Evolutionary conservation across 495 filamentous ascomycete genomes (phyloP).

Genomic region (Chaetomium fimeti): DNA sequence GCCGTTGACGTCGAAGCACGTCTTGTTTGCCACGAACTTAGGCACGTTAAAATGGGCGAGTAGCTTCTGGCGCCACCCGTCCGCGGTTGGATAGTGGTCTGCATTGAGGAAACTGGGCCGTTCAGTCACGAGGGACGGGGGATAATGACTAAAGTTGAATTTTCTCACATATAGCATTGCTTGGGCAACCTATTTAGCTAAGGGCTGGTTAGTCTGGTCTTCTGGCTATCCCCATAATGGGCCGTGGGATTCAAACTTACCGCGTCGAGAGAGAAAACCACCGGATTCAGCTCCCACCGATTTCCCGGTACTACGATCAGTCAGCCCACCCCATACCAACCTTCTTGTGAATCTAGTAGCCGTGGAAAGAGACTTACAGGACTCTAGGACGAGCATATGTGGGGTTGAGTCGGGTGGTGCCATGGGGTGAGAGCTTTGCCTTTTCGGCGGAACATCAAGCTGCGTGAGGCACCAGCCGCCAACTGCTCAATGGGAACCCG

Average conservation of each 20-base stretch:
- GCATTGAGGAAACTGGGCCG: conserved; percentile 25
- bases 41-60: conserved; percentile 30
- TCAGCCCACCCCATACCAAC: not conserved
- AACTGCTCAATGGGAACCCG: no score
- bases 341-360: no score
- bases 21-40: conserved; percentile 24
- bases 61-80: conserved; percentile 17
- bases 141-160: not conserved
- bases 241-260: conserved; percentile 3
- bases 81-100: conserved; percentile 16
- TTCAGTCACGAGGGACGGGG: not conserved
- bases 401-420: not conserved
- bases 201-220: not conserved
- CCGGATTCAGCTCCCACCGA: not conserved
- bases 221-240: not conserved
- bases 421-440: not conserved
- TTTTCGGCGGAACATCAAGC: no score
- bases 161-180: conserved; percentile 26
- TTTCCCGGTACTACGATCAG: not conserved
- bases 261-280: not conserved
- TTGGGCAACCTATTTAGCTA: conserved; percentile 21
- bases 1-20: conserved; percentile 32
- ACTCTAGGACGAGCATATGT: conserved; percentile 14
- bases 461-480: not conserved
- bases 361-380: conserved; percentile 6